Conservation (phyloP, 768 basidiomycete species). For the Amanita pallidorosea region DNA sequence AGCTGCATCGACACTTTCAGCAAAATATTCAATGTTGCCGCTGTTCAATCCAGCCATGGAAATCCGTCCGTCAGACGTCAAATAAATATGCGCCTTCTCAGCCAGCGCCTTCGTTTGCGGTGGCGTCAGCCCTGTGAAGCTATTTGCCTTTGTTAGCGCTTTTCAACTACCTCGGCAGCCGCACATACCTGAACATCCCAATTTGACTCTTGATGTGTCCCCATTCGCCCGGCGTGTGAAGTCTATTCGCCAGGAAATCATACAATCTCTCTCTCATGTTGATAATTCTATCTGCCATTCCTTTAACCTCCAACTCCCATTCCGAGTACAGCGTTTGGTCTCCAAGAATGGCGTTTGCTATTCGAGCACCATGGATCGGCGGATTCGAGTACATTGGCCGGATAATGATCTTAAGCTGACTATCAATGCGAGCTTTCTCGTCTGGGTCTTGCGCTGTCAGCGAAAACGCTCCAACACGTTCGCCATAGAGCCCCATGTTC, state of each 20-base stretch:
- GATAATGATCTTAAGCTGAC: constrained; percentile 91
- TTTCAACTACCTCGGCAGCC: neutral
- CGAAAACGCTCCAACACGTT: constrained; percentile 96
- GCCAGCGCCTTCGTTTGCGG: constrained; percentile 76
- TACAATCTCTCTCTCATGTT: constrained; percentile 83
- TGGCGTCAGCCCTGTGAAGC: constrained; percentile 79
- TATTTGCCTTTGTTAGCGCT: constrained; percentile 14
- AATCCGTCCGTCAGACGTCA: constrained; percentile 90
- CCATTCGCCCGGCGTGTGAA: constrained; percentile 93
- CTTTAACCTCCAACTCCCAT: constrained; percentile 90
- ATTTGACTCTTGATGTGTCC: constrained; percentile 91
- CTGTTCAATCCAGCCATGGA: constrained; percentile 89
- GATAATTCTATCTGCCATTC: constrained; percentile 93
- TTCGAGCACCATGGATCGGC: constrained; percentile 79
- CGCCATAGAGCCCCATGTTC: constrained; percentile 98
- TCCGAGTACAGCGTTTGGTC: constrained; percentile 65
- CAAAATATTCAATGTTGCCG: constrained; percentile 83
- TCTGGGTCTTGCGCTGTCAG: constrained; percentile 56
- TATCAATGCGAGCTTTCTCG: constrained; percentile 82
- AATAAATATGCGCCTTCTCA: constrained; percentile 84
- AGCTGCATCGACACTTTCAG: constrained; percentile 73
- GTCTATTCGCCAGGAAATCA: constrained; percentile 60
- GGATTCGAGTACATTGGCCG: constrained; percentile 99
- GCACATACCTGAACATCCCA: constrained; percentile 88
- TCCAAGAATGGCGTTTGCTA: constrained; percentile 77